phyloP scores from a whole-genome alignment of 805 yeast genomes.

The Starmera quercuum region DNA sequence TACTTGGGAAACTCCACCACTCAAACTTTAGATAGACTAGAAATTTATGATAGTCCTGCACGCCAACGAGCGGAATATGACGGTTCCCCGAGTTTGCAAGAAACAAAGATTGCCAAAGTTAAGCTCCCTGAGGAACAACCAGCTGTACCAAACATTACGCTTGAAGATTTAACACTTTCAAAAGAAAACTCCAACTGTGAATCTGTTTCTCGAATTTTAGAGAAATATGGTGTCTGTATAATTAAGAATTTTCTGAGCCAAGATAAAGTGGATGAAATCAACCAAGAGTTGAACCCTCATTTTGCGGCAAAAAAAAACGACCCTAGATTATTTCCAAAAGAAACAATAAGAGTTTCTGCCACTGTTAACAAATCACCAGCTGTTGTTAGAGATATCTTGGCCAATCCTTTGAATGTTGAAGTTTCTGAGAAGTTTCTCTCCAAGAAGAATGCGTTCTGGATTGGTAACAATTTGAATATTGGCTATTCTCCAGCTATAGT shows the following conservation, averaged over 20 bases:
- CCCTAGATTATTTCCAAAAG: constrained; percentile 17
- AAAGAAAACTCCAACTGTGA: constrained; percentile 3
- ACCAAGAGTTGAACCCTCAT: constrained; percentile 11
- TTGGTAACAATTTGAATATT: constrained; percentile 14
- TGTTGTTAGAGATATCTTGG: constrained; percentile 11
- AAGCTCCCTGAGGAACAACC: not conserved
- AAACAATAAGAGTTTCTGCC: constrained; percentile 13
- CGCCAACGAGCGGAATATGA: not conserved
- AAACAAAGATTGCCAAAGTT: constrained; percentile 1
- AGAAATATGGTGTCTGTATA: constrained; percentile 16
- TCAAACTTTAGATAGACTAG: not conserved
- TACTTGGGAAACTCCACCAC: constrained; percentile 1
- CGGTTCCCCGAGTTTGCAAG: not conserved
- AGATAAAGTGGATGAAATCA: constrained; percentile 7
- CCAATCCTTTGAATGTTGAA: constrained; percentile 12
- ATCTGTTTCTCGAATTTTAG: constrained; percentile 7
- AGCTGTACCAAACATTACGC: not conserved
- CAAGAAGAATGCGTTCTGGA: constrained; percentile 14
- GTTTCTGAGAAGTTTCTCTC: constrained; percentile 15
- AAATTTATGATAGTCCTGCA: not conserved
- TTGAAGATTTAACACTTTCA: not conserved
- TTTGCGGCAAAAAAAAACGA: constrained; percentile 9
- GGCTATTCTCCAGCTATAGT: constrained; percentile 16
- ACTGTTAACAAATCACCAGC: constrained; percentile 12
- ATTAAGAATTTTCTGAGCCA: constrained; percentile 9